Percentiles rank a stretch among this genome's conserved stretches.
phyloP scores from a whole-genome alignment of 495 filamentous ascomycete species.

The Podospora comata region DNA sequence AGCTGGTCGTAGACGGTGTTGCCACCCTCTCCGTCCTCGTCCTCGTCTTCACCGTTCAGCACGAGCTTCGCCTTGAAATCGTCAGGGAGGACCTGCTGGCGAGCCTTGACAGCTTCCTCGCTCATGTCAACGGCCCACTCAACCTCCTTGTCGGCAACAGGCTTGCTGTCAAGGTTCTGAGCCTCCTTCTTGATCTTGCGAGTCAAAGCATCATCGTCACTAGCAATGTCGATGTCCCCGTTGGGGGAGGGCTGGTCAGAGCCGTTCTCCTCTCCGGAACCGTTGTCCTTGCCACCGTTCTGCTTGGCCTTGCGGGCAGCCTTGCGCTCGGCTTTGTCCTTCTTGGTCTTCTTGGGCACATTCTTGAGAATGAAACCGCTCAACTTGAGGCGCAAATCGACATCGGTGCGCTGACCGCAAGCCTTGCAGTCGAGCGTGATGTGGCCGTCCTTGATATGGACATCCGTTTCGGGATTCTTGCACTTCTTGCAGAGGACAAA shows the following conservation, averaged over 20 bases:
- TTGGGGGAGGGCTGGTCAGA: constrained; percentile 68
- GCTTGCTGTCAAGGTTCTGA: constrained; percentile 60
- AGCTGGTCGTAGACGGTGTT: constrained; percentile 85
- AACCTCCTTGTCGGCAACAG: constrained; percentile 68
- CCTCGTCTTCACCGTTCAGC: constrained; percentile 82
- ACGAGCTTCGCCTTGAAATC: constrained; percentile 89
- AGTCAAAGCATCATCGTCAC: constrained; percentile 89
- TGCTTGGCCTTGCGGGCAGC: constrained; percentile 81
- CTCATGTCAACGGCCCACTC: constrained; percentile 96
- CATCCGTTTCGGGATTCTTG: constrained; percentile 98
- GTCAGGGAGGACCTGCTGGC: constrained; percentile 81
- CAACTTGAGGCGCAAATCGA: constrained; percentile 91
- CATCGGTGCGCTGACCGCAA: constrained; percentile 86
- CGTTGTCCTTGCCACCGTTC: constrained; percentile 62
- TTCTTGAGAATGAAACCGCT: constrained; percentile 97
- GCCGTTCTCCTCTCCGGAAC: constrained; percentile 63
- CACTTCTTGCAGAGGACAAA: constrained; percentile 99
- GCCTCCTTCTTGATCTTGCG: constrained; percentile 83
- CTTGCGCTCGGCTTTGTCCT: constrained; percentile 90
- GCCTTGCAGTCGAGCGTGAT: constrained; percentile 98
- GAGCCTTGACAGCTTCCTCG: constrained; percentile 89
- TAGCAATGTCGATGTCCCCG: constrained; percentile 63
- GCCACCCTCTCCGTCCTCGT: constrained; percentile 73
- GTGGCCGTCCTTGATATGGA: constrained; percentile 84
- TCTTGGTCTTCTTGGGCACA: constrained; percentile 82